These are phyloP conservation scores for Ceratobasidium theobromae DNA, from an alignment of 1,284 basidiomycete species.

Conservation along the genomic window DNA sequence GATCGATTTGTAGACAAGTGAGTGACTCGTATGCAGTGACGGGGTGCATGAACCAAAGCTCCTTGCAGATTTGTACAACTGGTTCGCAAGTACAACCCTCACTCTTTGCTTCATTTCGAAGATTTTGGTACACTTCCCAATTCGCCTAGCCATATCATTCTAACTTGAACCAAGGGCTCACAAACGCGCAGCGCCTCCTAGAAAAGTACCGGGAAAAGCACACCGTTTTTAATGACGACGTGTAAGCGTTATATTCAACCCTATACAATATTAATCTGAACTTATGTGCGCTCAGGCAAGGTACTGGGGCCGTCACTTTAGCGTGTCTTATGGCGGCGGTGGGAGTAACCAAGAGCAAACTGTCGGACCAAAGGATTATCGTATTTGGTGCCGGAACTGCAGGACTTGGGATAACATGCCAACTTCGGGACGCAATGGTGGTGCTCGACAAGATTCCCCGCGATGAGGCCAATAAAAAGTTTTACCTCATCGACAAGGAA, in stretches of 20 bases:
- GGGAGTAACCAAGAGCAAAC: constrained; percentile 66
- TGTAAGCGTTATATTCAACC: constrained; percentile 48
- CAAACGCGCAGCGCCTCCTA: constrained; percentile 72
- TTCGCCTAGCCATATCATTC: neutral
- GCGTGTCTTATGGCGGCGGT: constrained; percentile 74
- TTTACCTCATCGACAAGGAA: constrained; percentile 67
- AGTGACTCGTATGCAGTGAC: constrained; percentile 30
- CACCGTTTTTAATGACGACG: constrained; percentile 79
- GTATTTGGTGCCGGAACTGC: constrained; percentile 79
- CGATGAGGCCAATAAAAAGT: constrained; percentile 62
- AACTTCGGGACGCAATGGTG: constrained; percentile 75
- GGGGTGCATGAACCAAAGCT: neutral
- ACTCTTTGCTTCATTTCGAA: constrained; percentile 69
- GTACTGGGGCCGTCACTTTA: constrained; percentile 83
- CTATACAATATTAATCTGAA: neutral
- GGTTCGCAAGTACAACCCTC: constrained; percentile 50
- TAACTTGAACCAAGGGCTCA: constrained; percentile 47
- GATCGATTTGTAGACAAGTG: constrained; percentile 69
- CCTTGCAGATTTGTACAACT: constrained; percentile 48
- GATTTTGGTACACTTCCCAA: constrained; percentile 56
- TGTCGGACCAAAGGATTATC: constrained; percentile 74
- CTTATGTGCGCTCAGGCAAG: constrained; percentile 59
- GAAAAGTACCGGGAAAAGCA: constrained; percentile 66
- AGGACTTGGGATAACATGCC: constrained; percentile 73
- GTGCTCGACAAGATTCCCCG: constrained; percentile 55